phyloP scores from a whole-genome alignment of 108 stramenopile species.

The Schizochytrium sp. region DNA sequence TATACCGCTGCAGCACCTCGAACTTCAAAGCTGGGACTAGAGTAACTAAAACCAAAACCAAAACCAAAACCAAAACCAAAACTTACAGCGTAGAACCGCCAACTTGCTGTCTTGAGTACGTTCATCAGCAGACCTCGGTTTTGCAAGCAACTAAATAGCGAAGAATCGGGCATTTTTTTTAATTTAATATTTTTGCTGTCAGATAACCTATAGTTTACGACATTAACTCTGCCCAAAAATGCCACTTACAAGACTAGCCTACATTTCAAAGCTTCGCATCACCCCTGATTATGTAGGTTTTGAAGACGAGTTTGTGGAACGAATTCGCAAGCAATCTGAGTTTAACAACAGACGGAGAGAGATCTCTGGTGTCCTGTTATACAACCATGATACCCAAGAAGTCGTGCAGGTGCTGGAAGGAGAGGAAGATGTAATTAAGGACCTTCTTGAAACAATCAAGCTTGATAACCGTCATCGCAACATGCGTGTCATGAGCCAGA shows the following conservation, averaged over 20 bases:
- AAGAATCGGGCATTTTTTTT: no score
- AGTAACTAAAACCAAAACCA: neutral
- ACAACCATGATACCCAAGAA: neutral
- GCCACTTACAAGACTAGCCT: neutral
- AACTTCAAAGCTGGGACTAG: neutral
- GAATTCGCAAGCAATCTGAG: neutral
- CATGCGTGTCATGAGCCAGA: neutral
- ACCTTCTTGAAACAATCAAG: neutral
- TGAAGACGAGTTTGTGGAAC: conserved; percentile 3
- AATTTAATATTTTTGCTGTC: no score
- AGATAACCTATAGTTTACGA: no score
- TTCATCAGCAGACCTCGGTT: neutral
- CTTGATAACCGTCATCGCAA: neutral
- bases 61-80: neutral
- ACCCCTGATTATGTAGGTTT: neutral
- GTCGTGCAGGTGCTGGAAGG: conserved; percentile 14
- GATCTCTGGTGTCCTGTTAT: neutral
- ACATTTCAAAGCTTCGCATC: neutral
- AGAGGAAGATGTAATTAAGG: neutral
- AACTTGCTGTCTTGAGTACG: neutral
- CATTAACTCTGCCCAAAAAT: neutral
- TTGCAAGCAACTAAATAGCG: neutral
- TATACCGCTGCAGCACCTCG: neutral
- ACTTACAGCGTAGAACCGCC: neutral
- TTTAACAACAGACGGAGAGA: neutral